Conservation (phyloP, 768 basidiomycete species). For the Pleurotus citrinopileatus region DNA sequence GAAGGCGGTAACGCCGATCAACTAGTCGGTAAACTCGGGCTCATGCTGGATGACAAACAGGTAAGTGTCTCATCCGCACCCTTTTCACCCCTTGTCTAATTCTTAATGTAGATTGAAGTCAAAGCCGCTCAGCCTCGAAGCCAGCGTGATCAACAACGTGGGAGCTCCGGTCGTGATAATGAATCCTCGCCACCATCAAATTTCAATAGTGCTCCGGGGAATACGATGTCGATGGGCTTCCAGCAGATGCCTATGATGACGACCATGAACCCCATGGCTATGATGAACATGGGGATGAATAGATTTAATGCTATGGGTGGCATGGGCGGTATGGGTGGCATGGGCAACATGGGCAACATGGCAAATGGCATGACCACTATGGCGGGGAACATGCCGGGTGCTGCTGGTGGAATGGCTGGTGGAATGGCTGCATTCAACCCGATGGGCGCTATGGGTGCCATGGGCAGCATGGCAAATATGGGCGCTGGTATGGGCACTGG, state of each 20-base stretch:
- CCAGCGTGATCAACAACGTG: conserved; percentile 54
- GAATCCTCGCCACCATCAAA: conserved; percentile 28
- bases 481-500: background rate
- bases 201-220: conserved; percentile 34
- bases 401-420: conserved; percentile 18
- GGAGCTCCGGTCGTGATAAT: conserved; percentile 17
- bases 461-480: conserved; percentile 5
- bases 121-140: conserved; percentile 76
- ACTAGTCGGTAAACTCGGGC: conserved; percentile 63
- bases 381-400: conserved; percentile 27
- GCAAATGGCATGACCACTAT: conserved; percentile 24
- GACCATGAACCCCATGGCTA: conserved; percentile 47
- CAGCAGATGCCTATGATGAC: conserved; percentile 46
- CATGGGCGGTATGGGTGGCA: conserved; percentile 25
- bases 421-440: conserved; percentile 16
- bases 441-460: conserved; percentile 11
- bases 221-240: conserved; percentile 55
- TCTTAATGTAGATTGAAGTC: conserved; percentile 64
- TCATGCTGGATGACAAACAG: conserved; percentile 75
- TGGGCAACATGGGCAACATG: conserved; percentile 19
- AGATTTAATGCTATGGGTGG: conserved; percentile 29
- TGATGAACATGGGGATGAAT: conserved; percentile 43
- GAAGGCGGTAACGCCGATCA: conserved; percentile 62
- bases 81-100: background rate
- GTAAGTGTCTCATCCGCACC: conserved; percentile 31